Percentiles rank a stretch among this genome's conserved stretches.
phyloP scores from a whole-genome alignment of 345 rosid species.

The Syzygium aromaticum region DNA sequence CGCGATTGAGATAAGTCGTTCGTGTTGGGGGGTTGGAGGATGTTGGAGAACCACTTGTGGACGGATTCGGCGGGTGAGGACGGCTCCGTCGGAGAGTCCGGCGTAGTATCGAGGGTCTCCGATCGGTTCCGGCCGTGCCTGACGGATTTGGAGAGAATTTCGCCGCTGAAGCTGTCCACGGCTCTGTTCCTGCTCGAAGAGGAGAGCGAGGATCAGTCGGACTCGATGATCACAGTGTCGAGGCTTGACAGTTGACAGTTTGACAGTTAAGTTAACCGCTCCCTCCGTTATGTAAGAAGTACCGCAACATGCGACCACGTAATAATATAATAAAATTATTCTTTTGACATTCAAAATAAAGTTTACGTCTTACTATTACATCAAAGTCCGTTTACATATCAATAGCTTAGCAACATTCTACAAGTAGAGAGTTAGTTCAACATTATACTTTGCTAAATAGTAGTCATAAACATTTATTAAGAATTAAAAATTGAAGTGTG shows the following conservation, averaged over 20 bases:
- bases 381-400: neutral
- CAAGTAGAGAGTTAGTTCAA: neutral
- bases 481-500: neutral
- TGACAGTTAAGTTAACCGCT: neutral
- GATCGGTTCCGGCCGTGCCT: conserved; percentile 35
- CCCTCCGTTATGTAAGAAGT: neutral
- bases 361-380: neutral
- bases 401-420: neutral
- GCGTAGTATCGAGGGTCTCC: conserved; percentile 9
- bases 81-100: conserved; percentile 10
- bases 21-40: conserved; percentile 16
- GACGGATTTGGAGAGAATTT: conserved; percentile 41
- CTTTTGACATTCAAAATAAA: neutral
- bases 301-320: neutral
- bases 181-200: conserved; percentile 28
- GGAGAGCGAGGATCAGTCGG: neutral
- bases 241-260: neutral
- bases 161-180: conserved; percentile 41
- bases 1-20: neutral
- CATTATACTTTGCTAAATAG: neutral
- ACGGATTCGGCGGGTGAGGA: conserved; percentile 21
- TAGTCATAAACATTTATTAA: neutral
- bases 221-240: neutral
- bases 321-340: neutral
- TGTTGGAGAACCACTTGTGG: conserved; percentile 40